Evolutionary conservation across 2,329 filamentous ascomycete species (phyloP).

Genomic region (Arachnomyces sp.): DNA sequence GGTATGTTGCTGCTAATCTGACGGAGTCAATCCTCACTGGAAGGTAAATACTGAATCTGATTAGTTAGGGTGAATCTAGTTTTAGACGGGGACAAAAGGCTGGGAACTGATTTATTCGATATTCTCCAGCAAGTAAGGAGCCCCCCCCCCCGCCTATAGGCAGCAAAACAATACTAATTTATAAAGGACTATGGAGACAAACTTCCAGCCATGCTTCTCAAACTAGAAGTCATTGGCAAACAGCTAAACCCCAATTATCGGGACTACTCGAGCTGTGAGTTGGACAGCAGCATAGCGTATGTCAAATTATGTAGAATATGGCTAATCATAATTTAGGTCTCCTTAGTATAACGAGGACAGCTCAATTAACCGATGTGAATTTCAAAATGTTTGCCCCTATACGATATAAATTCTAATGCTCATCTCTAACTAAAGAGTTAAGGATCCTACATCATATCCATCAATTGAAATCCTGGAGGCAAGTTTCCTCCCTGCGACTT

Average conservation of each 20-base stretch:
- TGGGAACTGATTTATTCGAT: constrained; percentile 43
- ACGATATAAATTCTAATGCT: background rate
- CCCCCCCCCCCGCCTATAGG: background rate
- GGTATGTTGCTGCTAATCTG: constrained; percentile 49
- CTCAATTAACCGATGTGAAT: constrained; percentile 54
- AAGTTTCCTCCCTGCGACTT: constrained; percentile 31
- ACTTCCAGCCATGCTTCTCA: constrained; percentile 59
- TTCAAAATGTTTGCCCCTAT: constrained; percentile 48
- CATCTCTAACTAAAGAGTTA: background rate
- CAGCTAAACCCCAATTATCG: constrained; percentile 27
- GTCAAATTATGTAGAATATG: constrained; percentile 23
- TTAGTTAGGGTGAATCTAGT: too few relatives aligned
- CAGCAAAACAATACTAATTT: background rate
- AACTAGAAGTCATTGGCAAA: constrained; percentile 56
- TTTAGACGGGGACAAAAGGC: too few relatives aligned
- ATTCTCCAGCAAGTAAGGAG: constrained; percentile 44
- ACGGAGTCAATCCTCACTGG: background rate
- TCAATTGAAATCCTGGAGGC: constrained; percentile 52
- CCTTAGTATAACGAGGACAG: constrained; percentile 52
- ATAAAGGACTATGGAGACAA: constrained; percentile 53
- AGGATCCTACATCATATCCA: constrained; percentile 60
- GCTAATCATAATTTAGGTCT: constrained; percentile 44
- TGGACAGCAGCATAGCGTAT: background rate
- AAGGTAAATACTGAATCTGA: background rate
- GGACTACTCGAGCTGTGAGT: constrained; percentile 36